phyloP scores from a whole-genome alignment of 352 stramenopile species.

The Phytophthora boehmeriae region DNA sequence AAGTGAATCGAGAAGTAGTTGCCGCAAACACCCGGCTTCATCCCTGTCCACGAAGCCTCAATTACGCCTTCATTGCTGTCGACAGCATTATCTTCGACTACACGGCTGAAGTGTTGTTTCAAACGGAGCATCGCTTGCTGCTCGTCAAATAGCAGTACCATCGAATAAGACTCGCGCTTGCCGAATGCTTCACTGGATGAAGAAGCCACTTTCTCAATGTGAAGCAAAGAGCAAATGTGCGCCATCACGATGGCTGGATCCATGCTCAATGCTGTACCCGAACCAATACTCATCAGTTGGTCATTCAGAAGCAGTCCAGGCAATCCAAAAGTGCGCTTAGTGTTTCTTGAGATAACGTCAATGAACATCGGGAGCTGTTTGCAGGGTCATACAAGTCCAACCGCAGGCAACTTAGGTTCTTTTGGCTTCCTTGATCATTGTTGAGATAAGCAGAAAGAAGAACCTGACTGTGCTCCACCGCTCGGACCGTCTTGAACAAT shows the following conservation, averaged over 20 bases:
- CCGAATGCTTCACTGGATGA: slow-evolving; percentile 16
- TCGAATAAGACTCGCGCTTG: slow-evolving; percentile 5
- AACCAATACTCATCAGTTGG: slow-evolving; percentile 1
- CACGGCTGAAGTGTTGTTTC: slow-evolving; percentile 4
- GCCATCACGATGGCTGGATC: slow-evolving; percentile 27
- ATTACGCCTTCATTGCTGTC: not conserved
- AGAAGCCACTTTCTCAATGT: slow-evolving; percentile 20
- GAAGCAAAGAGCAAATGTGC: slow-evolving; percentile 52
- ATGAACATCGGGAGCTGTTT: slow-evolving; percentile 33
- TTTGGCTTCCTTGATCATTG: not conserved
- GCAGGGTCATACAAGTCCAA: slow-evolving; percentile 53
- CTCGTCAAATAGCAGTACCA: slow-evolving; percentile 24
- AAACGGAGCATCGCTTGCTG: slow-evolving; percentile 10
- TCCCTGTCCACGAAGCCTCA: slow-evolving; percentile 21
- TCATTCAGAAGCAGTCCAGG: slow-evolving; percentile 3
- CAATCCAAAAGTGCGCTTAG: slow-evolving; percentile 23
- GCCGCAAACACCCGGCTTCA: slow-evolving; percentile 2
- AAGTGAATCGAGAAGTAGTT: slow-evolving; percentile 25
- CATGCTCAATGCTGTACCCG: not conserved
- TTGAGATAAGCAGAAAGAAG: slow-evolving; percentile 40
- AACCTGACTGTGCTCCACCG: slow-evolving; percentile 39
- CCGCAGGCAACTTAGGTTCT: slow-evolving; percentile 5
- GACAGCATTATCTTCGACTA: too few species aligned
- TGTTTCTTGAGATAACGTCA: slow-evolving; percentile 13
- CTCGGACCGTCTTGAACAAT: slow-evolving; percentile 60